Conservation (phyloP, 768 basidiomycete species). For the Candolleomyces aberdarensis region DNA sequence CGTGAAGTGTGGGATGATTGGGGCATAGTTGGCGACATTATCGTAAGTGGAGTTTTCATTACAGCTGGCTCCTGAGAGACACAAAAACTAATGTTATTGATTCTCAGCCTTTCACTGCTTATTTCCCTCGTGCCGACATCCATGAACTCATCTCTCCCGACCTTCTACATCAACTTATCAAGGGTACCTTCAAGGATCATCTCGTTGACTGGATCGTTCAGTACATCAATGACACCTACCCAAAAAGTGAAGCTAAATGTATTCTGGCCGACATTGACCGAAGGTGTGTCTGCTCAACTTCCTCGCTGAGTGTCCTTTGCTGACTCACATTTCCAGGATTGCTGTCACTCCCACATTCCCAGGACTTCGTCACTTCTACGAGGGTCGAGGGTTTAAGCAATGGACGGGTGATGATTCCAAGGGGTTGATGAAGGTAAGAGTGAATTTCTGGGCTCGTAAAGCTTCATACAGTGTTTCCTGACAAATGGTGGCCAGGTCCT, state of each 20-base stretch:
- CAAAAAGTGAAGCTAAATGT: slow-evolving; percentile 12
- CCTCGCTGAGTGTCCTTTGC: background rate
- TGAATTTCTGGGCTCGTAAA: background rate
- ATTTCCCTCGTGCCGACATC: no score
- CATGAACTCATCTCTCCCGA: no score
- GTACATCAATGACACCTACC: slow-evolving; percentile 22
- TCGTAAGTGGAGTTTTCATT: no score
- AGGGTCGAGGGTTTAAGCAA: slow-evolving; percentile 28
- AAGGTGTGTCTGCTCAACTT: slow-evolving; percentile 15
- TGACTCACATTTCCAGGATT: slow-evolving; percentile 12
- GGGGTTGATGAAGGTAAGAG: slow-evolving; percentile 32
- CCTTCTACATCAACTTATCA: no score
- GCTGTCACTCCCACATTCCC: slow-evolving; percentile 19
- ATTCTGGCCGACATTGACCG: slow-evolving; percentile 34
- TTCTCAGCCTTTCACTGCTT: slow-evolving; percentile 36
- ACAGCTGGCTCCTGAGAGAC: background rate
- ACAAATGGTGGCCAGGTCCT: slow-evolving; percentile 16
- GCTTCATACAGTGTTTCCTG: background rate
- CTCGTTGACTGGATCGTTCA: slow-evolving; percentile 32
- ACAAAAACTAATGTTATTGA: slow-evolving; percentile 26
- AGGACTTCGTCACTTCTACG: slow-evolving; percentile 20
- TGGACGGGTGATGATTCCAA: slow-evolving; percentile 39
- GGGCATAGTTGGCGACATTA: no score
- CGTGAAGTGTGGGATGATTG: no score
- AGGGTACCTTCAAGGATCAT: no score